Evolutionary conservation across 768 basidiomycete genomes (phyloP).

Genomic region (Cystobasidium onofrii): DNA sequence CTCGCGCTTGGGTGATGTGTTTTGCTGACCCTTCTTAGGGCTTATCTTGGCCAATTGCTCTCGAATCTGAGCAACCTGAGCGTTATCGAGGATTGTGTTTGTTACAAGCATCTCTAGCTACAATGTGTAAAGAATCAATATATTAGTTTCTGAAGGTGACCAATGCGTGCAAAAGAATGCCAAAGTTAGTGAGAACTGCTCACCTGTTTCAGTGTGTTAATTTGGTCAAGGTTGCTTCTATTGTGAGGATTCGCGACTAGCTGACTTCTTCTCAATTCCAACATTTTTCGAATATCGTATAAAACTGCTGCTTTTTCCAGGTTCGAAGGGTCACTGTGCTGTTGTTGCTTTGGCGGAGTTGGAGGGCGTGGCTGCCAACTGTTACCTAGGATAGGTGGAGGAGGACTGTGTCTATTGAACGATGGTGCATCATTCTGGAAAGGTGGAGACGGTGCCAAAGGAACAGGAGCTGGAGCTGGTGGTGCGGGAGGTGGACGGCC

Average conservation of each 20-base stretch:
- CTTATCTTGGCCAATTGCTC: conserved; percentile 43
- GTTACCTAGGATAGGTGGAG: neutral
- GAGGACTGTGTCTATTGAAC: conserved; percentile 19
- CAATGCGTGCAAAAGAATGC: too few relatives aligned
- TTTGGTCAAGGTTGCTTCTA: conserved; percentile 58
- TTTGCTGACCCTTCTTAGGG: conserved; percentile 16
- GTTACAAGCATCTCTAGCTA: conserved; percentile 44
- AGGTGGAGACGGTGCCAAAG: neutral
- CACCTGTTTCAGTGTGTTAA: conserved; percentile 73
- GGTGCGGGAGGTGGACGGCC: conserved; percentile 37
- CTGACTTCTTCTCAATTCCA: conserved; percentile 30
- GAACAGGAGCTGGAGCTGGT: neutral
- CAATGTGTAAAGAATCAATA: too few relatives aligned
- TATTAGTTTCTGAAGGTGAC: too few relatives aligned
- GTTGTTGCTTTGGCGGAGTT: neutral
- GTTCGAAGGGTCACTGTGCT: neutral
- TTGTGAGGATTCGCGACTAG: conserved; percentile 60
- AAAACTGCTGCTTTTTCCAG: conserved; percentile 38
- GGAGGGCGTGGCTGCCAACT: conserved; percentile 21
- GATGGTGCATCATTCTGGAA: conserved; percentile 28
- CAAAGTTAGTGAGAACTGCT: conserved; percentile 39
- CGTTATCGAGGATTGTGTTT: conserved; percentile 55
- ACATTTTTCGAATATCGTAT: conserved; percentile 36
- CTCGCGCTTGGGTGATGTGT: conserved; percentile 43
- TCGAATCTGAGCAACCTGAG: conserved; percentile 46